Base-by-base conservation (phyloP, 768 basidiomycete species). In the Pluteus cervinus region DNA sequence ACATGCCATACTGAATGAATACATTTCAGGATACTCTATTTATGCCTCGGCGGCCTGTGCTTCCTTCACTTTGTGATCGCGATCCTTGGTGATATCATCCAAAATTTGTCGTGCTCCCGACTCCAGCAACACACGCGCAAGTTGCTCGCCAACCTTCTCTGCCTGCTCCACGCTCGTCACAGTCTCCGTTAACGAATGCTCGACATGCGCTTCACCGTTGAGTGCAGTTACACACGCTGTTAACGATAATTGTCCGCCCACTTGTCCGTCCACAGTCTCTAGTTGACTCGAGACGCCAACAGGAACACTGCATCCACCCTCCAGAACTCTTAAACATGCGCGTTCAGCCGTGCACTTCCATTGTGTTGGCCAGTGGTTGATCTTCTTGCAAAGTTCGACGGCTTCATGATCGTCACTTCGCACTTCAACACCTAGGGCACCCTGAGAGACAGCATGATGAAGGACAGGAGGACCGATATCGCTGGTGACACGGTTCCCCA, bases 291-390 rank as follows among this genome's bases (percentile, higher is more conserved):
- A 65, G 20, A 89, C 81, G 3, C 93, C 94, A 11, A 99, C 92
- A 3, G 94, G 94, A 0, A 99, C 93, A 44, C 88, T 92, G 62
- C 96, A 99, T 17, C 96, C 96, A 20, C 96, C 96, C 60, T 98
- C 96, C 36, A 98, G 68, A 16, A 83, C 81, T n/a, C 83, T 70
- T 45, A 98, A 66, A 58, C 86, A 84, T 1, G 84, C 86, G 10
- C 96, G 76, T 61, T 99, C 96, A 2, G 91, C 90, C 17, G 73
- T 63, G 51, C 84, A 88, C 38, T 53, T 63, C 81, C 81, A 89
- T 32, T 79, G 70, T 0, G 90, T 91, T 55, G 73, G 68, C 63
- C 79, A 75, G 55, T 96, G 86, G 1, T 77, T 87, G 32, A 92
- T 57, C 17, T 65, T 67, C 23, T 70, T 61, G 55, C 91, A 81